Conservation (phyloP, 371 early-diverging fungal species). For the Gilbertella persicaria region DNA sequence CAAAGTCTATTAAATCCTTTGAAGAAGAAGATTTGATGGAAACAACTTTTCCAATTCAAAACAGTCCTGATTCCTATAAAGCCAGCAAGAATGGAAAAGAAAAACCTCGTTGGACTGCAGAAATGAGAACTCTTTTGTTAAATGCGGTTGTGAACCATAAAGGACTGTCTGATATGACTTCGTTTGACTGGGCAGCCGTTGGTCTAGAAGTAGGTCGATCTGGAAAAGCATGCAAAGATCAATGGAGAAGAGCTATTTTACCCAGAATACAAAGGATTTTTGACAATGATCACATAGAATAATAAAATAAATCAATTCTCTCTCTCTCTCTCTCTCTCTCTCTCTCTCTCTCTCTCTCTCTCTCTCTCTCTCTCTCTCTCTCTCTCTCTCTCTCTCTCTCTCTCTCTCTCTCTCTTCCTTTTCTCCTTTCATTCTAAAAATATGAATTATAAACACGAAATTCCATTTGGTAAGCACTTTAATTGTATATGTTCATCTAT, state of each 20-base stretch:
- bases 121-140: constrained; percentile 23
- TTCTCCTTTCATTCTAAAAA: too few relatives aligned
- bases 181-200: constrained; percentile 38
- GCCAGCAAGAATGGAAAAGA: constrained; percentile 3
- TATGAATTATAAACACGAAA: too few relatives aligned
- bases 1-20: too few relatives aligned
- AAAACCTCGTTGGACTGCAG: constrained; percentile 39
- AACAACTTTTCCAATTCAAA: neutral
- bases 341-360: too few relatives aligned
- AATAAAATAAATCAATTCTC: too few relatives aligned
- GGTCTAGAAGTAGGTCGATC: constrained; percentile 24
- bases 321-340: too few relatives aligned
- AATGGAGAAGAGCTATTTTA: constrained; percentile 45
- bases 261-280: constrained; percentile 18
- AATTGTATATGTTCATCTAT: too few relatives aligned
- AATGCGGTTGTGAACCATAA: constrained; percentile 34
- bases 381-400: too few relatives aligned
- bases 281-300: neutral
- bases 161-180: constrained; percentile 35
- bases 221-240: constrained; percentile 48
- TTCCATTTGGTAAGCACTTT: too few relatives aligned
- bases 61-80: too few relatives aligned
- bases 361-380: too few relatives aligned
- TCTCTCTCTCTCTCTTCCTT: too few relatives aligned
- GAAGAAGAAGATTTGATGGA: neutral